Conservation (phyloP, 2,329 filamentous ascomycete genomes). For the Colletotrichum truncatum region DNA sequence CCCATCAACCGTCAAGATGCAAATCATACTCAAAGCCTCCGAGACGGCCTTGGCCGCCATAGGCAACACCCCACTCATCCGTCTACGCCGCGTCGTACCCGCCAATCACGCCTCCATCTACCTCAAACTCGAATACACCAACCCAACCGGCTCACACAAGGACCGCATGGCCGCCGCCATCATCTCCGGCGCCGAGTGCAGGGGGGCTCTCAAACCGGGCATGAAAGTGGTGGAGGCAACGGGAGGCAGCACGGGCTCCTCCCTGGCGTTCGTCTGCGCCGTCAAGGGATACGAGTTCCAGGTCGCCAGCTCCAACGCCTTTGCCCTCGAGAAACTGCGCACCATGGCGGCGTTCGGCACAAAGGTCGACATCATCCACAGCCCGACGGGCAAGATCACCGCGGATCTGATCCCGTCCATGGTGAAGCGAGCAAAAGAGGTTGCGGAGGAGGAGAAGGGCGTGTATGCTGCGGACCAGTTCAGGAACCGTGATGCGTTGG, state of each 20-base stretch:
- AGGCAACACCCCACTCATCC: conserved; percentile 22
- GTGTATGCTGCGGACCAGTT: conserved; percentile 23
- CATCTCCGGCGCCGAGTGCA: conserved; percentile 10
- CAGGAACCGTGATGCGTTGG: conserved; percentile 23
- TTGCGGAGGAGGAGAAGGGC: not conserved
- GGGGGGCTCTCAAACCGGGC: conserved; percentile 1
- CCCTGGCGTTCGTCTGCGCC: conserved; percentile 29
- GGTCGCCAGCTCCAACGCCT: conserved; percentile 5
- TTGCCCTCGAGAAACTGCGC: conserved; percentile 25
- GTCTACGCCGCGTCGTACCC: not conserved
- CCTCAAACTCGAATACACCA: conserved; percentile 25
- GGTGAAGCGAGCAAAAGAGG: not conserved
- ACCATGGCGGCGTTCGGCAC: conserved; percentile 27
- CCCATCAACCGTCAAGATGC: not conserved
- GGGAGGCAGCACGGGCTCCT: conserved; percentile 27
- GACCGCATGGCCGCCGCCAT: conserved; percentile 23
- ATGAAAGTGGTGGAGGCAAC: conserved; percentile 23
- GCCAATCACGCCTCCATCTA: conserved; percentile 5
- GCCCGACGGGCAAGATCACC: conserved; percentile 13
- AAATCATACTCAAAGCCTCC: not conserved
- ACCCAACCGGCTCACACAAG: conserved; percentile 26
- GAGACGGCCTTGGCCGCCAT: conserved; percentile 4
- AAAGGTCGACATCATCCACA: conserved; percentile 12
- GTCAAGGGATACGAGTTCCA: conserved; percentile 36
- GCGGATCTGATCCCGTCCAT: conserved; percentile 15